phyloP scores from a whole-genome alignment of 257 asterid species.

The Gentiana straminea region DNA sequence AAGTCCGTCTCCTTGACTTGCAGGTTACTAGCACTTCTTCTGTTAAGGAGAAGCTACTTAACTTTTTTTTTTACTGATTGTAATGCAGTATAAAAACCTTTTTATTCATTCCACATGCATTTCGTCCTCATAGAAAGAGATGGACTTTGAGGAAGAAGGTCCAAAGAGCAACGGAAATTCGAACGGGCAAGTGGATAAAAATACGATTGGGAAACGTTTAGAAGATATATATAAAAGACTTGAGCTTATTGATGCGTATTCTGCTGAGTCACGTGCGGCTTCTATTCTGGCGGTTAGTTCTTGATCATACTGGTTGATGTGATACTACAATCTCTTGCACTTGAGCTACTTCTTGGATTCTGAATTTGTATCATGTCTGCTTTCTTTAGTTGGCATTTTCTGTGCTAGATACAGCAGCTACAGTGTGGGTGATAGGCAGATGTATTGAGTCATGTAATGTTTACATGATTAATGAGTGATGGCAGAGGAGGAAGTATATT shows the following conservation, averaged over 20 bases:
- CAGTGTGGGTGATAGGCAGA: neutral
- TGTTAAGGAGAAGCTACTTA: neutral
- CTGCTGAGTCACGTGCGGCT: conserved; percentile 99
- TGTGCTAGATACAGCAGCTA: neutral
- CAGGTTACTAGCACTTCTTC: conserved; percentile 46
- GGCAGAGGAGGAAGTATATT: neutral
- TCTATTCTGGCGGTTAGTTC: conserved; percentile 93
- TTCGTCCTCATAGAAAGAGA: conserved; percentile 36
- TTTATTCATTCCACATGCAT: neutral
- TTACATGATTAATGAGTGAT: neutral
- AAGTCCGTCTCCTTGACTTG: conserved; percentile 52
- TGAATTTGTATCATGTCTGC: neutral
- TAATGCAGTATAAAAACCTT: conserved; percentile 4
- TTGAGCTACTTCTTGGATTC: neutral
- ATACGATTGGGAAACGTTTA: conserved; percentile 49
- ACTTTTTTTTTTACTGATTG: conserved; percentile 8
- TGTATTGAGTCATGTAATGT: neutral
- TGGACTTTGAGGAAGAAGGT: conserved; percentile 45
- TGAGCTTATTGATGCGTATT: conserved; percentile 83
- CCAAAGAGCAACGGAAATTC: conserved; percentile 35
- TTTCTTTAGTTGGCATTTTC: neutral
- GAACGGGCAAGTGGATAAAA: conserved; percentile 43
- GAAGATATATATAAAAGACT: conserved; percentile 90
- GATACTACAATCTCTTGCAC: neutral
- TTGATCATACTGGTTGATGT: neutral